These are phyloP conservation scores for Rhododendron williamsianum DNA, from an alignment of 148 eudicot species.

Conservation along the genomic window DNA sequence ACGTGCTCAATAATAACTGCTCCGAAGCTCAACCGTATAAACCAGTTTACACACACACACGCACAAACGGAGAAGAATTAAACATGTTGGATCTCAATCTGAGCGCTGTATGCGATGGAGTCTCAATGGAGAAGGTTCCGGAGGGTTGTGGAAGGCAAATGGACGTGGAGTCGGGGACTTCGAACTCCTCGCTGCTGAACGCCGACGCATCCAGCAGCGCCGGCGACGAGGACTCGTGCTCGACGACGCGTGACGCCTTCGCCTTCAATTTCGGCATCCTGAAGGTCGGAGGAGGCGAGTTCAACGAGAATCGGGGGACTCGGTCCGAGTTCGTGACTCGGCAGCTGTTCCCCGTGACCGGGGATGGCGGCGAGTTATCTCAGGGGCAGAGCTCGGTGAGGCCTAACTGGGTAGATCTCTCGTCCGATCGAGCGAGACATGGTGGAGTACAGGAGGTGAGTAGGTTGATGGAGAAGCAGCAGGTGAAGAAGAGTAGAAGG, in stretches of 20 bases:
- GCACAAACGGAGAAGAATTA: background rate
- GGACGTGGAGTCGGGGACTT: conserved; percentile 28
- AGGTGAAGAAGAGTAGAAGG: conserved; percentile 56
- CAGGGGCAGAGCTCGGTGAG: background rate
- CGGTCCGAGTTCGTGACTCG: conserved; percentile 32
- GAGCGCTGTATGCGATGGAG: background rate
- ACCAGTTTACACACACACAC: background rate
- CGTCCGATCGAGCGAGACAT: conserved; percentile 14
- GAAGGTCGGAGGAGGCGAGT: conserved; percentile 20
- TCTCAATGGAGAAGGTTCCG: background rate
- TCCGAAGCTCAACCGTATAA: background rate
- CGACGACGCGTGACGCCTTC: conserved; percentile 1
- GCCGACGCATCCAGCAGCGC: conserved; percentile 28
- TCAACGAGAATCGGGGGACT: background rate
- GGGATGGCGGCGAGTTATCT: background rate
- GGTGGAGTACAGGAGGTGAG: conserved; percentile 17
- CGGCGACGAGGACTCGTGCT: conserved; percentile 33
- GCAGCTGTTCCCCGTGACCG: conserved; percentile 41
- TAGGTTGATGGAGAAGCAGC: conserved; percentile 15
- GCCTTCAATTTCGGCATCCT: conserved; percentile 36
- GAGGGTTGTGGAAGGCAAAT: conserved; percentile 14
- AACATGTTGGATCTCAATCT: conserved; percentile 19
- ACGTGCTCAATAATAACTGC: background rate
- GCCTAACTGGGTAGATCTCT: conserved; percentile 18
- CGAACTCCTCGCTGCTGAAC: conserved; percentile 38